These are phyloP conservation scores for Xylariales sp. DNA, from an alignment of 2,329 filamentous ascomycete genomes.

Conservation along the genomic window DNA sequence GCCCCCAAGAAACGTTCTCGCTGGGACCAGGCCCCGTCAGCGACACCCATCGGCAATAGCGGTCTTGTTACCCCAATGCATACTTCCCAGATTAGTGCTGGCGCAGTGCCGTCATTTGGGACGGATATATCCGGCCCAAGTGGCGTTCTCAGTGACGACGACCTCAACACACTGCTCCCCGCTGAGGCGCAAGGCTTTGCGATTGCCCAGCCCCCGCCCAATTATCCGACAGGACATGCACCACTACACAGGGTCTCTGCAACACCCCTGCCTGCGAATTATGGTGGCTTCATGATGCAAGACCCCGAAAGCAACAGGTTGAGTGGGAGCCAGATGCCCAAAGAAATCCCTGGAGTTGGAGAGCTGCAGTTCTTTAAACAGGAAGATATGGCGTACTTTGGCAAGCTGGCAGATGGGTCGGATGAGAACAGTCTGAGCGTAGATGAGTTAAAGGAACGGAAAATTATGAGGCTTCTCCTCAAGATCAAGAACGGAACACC, in stretches of 20 bases:
- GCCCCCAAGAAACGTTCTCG: constrained; percentile 80
- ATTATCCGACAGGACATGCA: constrained; percentile 86
- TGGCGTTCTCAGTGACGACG: constrained; percentile 88
- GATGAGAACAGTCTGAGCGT: constrained; percentile 93
- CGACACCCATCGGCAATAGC: constrained; percentile 78
- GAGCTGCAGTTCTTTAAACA: constrained; percentile 98
- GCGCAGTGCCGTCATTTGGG: constrained; percentile 75
- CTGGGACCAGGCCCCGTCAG: constrained; percentile 91
- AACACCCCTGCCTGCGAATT: constrained; percentile 77
- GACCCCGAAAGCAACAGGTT: constrained; percentile 86
- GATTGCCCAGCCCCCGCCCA: constrained; percentile 87
- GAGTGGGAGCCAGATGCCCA: constrained; percentile 90
- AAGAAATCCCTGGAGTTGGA: constrained; percentile 94
- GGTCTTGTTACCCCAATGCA: constrained; percentile 85
- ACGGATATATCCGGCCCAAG: constrained; percentile 84
- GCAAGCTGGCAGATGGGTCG: constrained; percentile 92
- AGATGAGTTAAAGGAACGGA: constrained; percentile 95
- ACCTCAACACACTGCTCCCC: constrained; percentile 90
- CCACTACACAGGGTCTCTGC: constrained; percentile 80
- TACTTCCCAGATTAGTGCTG: constrained; percentile 68
- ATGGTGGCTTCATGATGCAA: constrained; percentile 92
- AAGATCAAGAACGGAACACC: constrained; percentile 99
- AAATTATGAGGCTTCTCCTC: constrained; percentile 95
- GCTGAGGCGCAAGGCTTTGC: constrained; percentile 92
- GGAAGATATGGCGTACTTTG: constrained; percentile 98